phyloP scores from a whole-genome alignment of 257 asterid genomes.

The Orobanche coerulescens region DNA sequence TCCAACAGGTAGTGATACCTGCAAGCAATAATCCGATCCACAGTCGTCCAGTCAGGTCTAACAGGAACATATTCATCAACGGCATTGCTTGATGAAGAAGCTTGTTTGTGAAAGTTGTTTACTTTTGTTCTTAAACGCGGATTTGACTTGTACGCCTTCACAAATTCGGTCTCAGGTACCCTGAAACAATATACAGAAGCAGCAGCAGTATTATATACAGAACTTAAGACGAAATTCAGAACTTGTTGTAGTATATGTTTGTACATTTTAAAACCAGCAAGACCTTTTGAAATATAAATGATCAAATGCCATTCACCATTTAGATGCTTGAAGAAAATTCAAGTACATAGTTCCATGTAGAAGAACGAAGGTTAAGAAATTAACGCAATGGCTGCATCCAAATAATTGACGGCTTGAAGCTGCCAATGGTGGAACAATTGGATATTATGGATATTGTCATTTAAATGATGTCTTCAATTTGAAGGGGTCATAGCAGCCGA shows the following conservation, averaged over 20 bases:
- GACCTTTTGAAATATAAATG: conserved; percentile 15
- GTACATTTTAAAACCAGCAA: conserved; percentile 16
- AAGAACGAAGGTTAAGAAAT: not conserved
- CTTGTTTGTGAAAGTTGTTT: conserved; percentile 69
- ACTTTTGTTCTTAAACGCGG: conserved; percentile 87
- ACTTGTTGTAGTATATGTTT: conserved; percentile 11
- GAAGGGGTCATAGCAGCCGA: conserved; percentile 13
- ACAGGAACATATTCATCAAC: conserved; percentile 80
- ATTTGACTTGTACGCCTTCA: conserved; percentile 80
- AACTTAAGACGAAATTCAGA: conserved; percentile 9
- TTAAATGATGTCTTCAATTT: conserved; percentile 12
- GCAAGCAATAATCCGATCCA: conserved; percentile 84
- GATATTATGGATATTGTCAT: conserved; percentile 4
- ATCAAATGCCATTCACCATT: conserved; percentile 12
- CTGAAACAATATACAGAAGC: conserved; percentile 37
- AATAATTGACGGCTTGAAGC: conserved; percentile 20
- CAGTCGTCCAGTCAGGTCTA: conserved; percentile 94
- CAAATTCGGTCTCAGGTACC: conserved; percentile 87
- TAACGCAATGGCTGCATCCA: conserved; percentile 16
- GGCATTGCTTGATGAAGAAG: conserved; percentile 52
- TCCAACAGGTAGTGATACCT: conserved; percentile 39
- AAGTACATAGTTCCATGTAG: not conserved
- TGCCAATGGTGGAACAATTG: conserved; percentile 15
- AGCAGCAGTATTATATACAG: conserved; percentile 12
- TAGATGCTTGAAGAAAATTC: conserved; percentile 14